Evolutionary conservation across 1,284 basidiomycete genomes (phyloP).

Genomic region (Porodaedalea pini): DNA sequence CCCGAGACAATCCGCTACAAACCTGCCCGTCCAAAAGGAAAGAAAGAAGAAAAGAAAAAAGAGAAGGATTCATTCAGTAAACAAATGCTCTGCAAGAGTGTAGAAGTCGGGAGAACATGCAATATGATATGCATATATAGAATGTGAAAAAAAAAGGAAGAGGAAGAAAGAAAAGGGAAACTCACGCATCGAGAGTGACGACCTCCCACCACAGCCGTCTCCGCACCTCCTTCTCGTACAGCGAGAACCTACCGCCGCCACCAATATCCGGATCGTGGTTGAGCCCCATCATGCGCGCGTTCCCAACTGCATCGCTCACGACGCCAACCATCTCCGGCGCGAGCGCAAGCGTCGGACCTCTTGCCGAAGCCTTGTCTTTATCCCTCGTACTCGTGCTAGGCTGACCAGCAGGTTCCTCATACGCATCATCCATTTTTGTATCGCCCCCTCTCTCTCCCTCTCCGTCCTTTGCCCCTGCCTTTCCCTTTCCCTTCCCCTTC

Average conservation of each 20-base stretch:
- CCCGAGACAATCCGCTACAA: conserved; percentile 62
- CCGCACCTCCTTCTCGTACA: conserved; percentile 56
- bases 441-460: neutral
- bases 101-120: neutral
- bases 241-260: conserved; percentile 36
- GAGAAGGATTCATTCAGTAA: neutral
- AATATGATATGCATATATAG: neutral
- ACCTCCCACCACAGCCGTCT: conserved; percentile 72
- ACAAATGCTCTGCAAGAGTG: neutral
- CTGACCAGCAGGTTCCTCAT: neutral
- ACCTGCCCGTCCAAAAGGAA: conserved; percentile 37
- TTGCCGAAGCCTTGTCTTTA: neutral
- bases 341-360: conserved; percentile 9
- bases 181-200: conserved; percentile 67
- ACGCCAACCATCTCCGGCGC: conserved; percentile 26
- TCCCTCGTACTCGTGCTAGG: neutral
- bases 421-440: conserved; percentile 1
- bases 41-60: conserved; percentile 16
- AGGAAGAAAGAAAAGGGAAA: conserved; percentile 22
- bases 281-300: conserved; percentile 62
- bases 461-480: neutral
- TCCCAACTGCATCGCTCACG: conserved; percentile 66
- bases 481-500: conserved; percentile 3
- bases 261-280: conserved; percentile 54
- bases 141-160: neutral